Evolutionary conservation across 441 rosid genomes (phyloP).

Genomic region (Pelargonium citronellum): DNA sequence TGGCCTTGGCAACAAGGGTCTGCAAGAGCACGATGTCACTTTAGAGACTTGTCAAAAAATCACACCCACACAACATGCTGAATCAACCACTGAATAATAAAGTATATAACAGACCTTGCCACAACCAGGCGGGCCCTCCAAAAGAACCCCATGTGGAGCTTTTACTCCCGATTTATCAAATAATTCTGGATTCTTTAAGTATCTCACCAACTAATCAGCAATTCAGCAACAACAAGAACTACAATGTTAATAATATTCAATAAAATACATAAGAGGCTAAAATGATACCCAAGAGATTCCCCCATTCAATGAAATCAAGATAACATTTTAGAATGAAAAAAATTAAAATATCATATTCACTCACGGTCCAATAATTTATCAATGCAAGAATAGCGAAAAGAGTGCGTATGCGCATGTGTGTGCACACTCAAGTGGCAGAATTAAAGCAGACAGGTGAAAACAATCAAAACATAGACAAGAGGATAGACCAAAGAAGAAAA

Average conservation of each 20-base stretch:
- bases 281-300: no score
- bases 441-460: no score
- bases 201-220: constrained; percentile 68
- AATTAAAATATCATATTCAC: no score
- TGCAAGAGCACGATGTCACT: constrained; percentile 28
- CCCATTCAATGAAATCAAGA: no score
- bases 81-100: no score
- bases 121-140: constrained; percentile 96
- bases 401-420: no score
- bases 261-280: neutral
- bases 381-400: no score
- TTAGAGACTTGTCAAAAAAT: constrained; percentile 17
- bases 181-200: constrained; percentile 88
- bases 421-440: no score
- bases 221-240: constrained; percentile 13
- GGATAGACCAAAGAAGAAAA: no score
- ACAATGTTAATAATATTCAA: constrained; percentile 14
- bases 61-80: constrained; percentile 5
- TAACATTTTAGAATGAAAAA: no score
- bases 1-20: constrained; percentile 96
- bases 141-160: constrained; percentile 96
- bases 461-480: no score
- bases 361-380: no score
- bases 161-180: constrained; percentile 91
- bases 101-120: constrained; percentile 66